Evolutionary conservation across 306 rosid genomes (phyloP).

Genomic region (Citrullus amarus): DNA sequence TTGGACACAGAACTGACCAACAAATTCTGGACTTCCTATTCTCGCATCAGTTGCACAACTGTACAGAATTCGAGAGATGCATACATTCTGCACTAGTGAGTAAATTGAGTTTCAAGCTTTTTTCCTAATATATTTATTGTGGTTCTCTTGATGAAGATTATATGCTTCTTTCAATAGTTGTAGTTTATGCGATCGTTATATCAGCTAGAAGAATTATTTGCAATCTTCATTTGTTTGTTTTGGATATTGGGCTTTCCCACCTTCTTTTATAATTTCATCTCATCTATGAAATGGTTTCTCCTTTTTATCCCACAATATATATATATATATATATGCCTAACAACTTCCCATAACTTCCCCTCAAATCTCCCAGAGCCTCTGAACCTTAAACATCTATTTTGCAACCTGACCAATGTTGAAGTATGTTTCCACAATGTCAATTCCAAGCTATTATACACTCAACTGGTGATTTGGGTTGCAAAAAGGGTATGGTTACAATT

Average conservation of each 20-base stretch:
- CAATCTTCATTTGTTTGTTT: not conserved
- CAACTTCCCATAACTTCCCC: not conserved
- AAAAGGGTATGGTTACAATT: not conserved
- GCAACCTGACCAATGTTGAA: not conserved
- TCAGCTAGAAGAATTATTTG: not conserved
- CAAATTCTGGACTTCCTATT: not conserved
- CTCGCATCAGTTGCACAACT: not conserved
- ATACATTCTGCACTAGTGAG: not conserved
- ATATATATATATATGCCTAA: not conserved
- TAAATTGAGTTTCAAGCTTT: not conserved
- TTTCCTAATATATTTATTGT: not conserved
- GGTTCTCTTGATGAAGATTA: not conserved
- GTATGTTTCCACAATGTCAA: conserved; percentile 6
- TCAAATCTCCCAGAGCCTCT: not conserved
- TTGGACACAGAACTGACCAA: not conserved
- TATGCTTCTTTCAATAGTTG: not conserved
- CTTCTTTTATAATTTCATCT: not conserved
- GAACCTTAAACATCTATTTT: not conserved
- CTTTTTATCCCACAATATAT: too few species aligned
- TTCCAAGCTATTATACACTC: not conserved
- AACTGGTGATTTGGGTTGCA: not conserved
- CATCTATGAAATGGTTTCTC: not conserved
- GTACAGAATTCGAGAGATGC: not conserved
- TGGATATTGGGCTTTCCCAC: not conserved
- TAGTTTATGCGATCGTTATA: not conserved